A percentile compares a stretch with the other conserved stretches of the same genome.
Evolutionary conservation across 148 eudicot genomes (phyloP).

Genomic region (Fagopyrum tataricum): DNA sequence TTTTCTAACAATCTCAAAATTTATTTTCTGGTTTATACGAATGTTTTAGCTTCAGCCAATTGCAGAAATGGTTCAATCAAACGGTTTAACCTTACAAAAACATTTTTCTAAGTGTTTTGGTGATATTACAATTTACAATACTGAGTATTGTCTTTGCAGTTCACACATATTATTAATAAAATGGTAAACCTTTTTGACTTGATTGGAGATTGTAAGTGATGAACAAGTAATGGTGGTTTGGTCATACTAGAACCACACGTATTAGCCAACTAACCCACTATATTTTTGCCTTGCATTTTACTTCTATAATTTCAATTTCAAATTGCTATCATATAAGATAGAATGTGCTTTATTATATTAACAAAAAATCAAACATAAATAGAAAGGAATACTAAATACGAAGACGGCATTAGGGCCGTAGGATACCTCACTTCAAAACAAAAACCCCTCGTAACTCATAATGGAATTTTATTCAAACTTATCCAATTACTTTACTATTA

Average conservation of each 20-base stretch:
- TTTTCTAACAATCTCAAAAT: too few species aligned
- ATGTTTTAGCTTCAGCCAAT: too few species aligned
- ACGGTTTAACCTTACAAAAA: too few species aligned
- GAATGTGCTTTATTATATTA: not conserved
- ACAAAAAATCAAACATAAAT: too few species aligned
- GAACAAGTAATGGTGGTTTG: slow-evolving; percentile 2
- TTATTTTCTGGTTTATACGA: too few species aligned
- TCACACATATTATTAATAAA: not conserved
- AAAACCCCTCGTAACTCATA: not conserved
- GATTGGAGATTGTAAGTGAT: not conserved
- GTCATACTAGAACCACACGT: slow-evolving; percentile 3
- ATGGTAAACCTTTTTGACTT: not conserved
- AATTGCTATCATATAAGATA: not conserved
- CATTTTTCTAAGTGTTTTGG: too few species aligned
- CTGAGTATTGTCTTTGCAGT: too few species aligned
- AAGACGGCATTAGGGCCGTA: not conserved
- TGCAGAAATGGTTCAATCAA: too few species aligned
- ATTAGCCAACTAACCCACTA: slow-evolving; percentile 2
- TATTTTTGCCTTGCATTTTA: not conserved
- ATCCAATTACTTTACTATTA: not conserved
- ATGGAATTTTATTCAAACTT: not conserved
- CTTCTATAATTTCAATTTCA: not conserved
- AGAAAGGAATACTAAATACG: slow-evolving; percentile 9
- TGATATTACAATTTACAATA: too few species aligned
- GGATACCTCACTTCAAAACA: not conserved